Evolutionary conservation across 345 rosid species (phyloP).

Genomic region (Balakata baccata): DNA sequence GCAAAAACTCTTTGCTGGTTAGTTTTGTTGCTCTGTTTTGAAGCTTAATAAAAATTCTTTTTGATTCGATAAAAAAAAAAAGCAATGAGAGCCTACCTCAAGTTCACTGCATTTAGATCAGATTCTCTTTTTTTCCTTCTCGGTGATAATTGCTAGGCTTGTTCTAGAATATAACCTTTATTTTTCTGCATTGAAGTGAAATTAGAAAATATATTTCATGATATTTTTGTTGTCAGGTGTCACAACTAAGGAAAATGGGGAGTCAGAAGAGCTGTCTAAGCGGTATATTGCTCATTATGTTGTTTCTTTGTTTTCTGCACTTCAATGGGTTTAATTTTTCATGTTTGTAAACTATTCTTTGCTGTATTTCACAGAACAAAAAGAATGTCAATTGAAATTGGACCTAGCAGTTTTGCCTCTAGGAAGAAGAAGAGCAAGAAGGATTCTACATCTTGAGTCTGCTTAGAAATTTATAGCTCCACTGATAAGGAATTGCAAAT

Average conservation of each 20-base stretch:
- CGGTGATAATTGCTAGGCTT: neutral
- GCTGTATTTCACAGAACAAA: slow-evolving; percentile 51
- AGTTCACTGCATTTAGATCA: neutral
- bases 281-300: slow-evolving; percentile 31
- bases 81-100: neutral
- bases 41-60: too few species aligned
- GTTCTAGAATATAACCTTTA: neutral
- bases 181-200: neutral
- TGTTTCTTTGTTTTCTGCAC: neutral
- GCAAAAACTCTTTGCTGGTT: too few species aligned
- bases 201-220: slow-evolving; percentile 2
- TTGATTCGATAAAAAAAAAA: too few species aligned
- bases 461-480: neutral
- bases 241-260: slow-evolving; percentile 37
- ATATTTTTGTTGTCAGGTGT: slow-evolving; percentile 22
- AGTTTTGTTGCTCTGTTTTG: too few species aligned
- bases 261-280: slow-evolving; percentile 54
- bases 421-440: slow-evolving; percentile 78
- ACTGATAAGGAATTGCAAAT: neutral
- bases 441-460: slow-evolving; percentile 11
- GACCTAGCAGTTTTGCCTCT: slow-evolving; percentile 58
- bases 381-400: slow-evolving; percentile 71
- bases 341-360: neutral
- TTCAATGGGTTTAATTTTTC: neutral
- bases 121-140: neutral